Conservation (phyloP, 345 rosid genomes). For the Citrus reticulata region DNA sequence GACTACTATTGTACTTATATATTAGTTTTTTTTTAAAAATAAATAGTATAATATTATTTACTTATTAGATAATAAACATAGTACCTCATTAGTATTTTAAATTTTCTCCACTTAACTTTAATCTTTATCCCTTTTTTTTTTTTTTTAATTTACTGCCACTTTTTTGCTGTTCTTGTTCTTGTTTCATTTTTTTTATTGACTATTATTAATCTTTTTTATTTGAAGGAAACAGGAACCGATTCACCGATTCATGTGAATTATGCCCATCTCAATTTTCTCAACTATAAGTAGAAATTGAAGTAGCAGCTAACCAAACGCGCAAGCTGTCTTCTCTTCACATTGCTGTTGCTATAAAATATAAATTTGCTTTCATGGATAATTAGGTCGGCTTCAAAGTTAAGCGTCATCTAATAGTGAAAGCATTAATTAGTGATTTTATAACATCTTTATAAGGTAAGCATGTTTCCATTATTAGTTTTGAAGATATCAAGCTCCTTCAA, state of each 20-base stretch:
- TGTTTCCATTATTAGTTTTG: background rate
- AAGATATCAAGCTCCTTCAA: background rate
- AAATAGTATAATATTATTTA: too few species aligned
- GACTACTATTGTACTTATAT: too few species aligned
- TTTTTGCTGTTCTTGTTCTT: background rate
- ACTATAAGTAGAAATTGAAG: background rate
- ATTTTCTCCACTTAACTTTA: background rate
- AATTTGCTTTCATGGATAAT: background rate
- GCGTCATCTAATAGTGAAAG: constrained; percentile 5
- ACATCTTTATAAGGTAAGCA: background rate
- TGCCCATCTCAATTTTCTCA: constrained; percentile 5
- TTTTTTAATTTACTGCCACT: background rate
- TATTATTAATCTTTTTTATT: background rate
- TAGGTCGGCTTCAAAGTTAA: constrained; percentile 16
- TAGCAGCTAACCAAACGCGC: constrained; percentile 6
- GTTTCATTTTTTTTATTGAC: too few species aligned
- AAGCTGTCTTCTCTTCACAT: constrained; percentile 10
- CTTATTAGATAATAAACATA: too few species aligned
- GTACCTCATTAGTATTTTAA: too few species aligned
- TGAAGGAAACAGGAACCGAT: constrained; percentile 11
- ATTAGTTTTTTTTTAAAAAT: too few species aligned
- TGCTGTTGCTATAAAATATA: background rate
- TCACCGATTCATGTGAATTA: constrained; percentile 7
- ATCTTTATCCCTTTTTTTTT: background rate
- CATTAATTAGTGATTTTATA: too few species aligned